Evolutionary conservation across 139 green algal genomes (phyloP).

Genomic region (Pleodorina starrii): DNA sequence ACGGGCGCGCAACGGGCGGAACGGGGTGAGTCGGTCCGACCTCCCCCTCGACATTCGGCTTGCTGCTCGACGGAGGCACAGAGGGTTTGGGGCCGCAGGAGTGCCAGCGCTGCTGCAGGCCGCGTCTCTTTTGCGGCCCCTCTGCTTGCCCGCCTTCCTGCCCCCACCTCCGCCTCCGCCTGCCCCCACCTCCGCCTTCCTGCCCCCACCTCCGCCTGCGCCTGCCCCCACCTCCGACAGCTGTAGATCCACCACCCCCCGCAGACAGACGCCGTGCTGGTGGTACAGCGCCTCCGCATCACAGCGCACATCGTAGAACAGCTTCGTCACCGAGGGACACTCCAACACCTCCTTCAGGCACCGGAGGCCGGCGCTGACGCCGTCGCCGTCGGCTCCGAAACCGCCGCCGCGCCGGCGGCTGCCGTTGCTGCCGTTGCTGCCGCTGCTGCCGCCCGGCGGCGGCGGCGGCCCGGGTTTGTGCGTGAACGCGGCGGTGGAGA

Average conservation of each 20-base stretch:
- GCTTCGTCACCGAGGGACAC: constrained; percentile 7
- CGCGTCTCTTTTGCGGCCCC: too few relatives aligned
- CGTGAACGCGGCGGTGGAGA: constrained; percentile 1
- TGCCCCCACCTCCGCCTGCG: too few relatives aligned
- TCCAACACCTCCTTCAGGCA: constrained; percentile 21
- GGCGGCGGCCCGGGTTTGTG: background rate
- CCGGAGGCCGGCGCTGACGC: background rate
- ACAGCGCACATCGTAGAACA: constrained; percentile 25
- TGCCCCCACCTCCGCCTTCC: too few relatives aligned
- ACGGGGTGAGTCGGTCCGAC: too few relatives aligned
- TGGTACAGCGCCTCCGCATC: constrained; percentile 42
- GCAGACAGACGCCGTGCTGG: constrained; percentile 23
- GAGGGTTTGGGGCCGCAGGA: too few relatives aligned
- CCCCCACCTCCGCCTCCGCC: too few relatives aligned
- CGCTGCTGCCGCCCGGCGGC: background rate
- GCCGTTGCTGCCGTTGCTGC: background rate
- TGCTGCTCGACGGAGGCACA: too few relatives aligned
- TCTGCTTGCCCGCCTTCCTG: too few relatives aligned
- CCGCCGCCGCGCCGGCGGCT: background rate
- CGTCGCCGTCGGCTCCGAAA: background rate
- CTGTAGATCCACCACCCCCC: constrained; percentile 41
- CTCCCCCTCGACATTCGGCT: too few relatives aligned
- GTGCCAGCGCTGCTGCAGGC: too few relatives aligned
- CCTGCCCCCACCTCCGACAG: constrained; percentile 25
- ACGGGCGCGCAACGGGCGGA: too few relatives aligned